Percentiles rank a stretch among this genome's conserved stretches.
Evolutionary conservation across 2,329 filamentous ascomycete species (phyloP).

Genomic region (Reticulascus tulasneorum): DNA sequence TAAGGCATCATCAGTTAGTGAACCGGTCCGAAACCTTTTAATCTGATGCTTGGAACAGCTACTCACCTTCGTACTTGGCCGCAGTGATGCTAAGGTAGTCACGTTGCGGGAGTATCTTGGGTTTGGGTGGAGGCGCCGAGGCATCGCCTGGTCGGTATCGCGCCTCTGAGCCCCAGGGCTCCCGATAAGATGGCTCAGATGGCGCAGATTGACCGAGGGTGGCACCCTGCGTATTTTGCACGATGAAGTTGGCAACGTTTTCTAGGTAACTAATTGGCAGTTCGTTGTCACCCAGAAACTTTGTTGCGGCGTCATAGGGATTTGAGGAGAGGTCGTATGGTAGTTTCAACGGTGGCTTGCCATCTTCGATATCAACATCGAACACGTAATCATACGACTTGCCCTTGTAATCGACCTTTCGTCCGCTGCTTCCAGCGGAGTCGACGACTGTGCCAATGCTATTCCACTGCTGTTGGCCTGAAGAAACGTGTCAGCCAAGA

Average conservation of each 20-base stretch:
- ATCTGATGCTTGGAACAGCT: too few species aligned
- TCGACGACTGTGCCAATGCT: constrained; percentile 94
- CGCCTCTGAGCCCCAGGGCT: constrained; percentile 75
- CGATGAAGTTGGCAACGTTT: constrained; percentile 89
- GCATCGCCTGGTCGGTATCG: constrained; percentile 71
- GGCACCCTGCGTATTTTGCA: constrained; percentile 82
- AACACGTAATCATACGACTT: constrained; percentile 96
- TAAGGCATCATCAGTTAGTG: too few species aligned
- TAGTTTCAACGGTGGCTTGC: constrained; percentile 87
- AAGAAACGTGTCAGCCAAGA: constrained; percentile 16
- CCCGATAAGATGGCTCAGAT: constrained; percentile 49
- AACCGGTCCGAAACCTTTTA: too few species aligned
- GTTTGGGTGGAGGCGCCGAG: constrained; percentile 15
- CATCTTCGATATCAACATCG: constrained; percentile 93
- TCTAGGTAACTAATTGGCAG: constrained; percentile 84
- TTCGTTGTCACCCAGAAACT: constrained; percentile 86
- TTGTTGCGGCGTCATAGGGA: constrained; percentile 85
- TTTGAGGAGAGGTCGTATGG: constrained; percentile 92
- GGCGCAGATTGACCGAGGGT: constrained; percentile 64
- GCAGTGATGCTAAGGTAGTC: constrained; percentile 74
- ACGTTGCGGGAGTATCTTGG: constrained; percentile 70
- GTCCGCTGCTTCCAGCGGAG: constrained; percentile 75
- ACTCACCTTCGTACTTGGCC: constrained; percentile 67
- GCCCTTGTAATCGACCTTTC: constrained; percentile 72
- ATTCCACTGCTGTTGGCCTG: constrained; percentile 68